These are phyloP conservation scores for Pseudotsuga menziesii DNA, from an alignment of 75 land plant genomes.

Conservation along the genomic window DNA sequence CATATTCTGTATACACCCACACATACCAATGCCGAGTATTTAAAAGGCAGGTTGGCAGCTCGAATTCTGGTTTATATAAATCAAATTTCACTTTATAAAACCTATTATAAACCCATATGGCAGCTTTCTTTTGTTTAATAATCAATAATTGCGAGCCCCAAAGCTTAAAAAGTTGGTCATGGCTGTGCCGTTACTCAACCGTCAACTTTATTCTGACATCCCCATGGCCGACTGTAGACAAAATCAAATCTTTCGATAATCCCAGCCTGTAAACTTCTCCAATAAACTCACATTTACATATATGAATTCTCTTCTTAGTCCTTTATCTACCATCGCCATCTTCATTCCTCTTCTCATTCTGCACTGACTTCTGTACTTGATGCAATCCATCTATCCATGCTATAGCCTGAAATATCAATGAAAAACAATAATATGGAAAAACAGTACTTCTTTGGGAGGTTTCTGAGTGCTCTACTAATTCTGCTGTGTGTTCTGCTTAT, in stretches of 20 bases:
- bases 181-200: constrained; percentile 5
- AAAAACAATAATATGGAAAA: background rate
- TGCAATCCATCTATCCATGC: background rate
- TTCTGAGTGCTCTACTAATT: background rate
- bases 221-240: too few species aligned
- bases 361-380: background rate
- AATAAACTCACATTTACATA: background rate
- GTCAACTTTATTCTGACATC: background rate
- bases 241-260: background rate
- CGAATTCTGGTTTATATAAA: too few species aligned
- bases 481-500: background rate
- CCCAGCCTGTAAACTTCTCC: background rate
- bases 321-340: background rate
- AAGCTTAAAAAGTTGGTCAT: background rate
- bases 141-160: too few species aligned
- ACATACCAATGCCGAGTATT: too few species aligned
- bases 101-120: too few species aligned
- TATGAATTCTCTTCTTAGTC: background rate
- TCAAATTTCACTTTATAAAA: too few species aligned
- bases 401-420: background rate
- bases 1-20: too few species aligned
- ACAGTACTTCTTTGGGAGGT: background rate
- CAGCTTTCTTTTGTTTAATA: too few species aligned
- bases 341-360: background rate
- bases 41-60: too few species aligned